phyloP scores from a whole-genome alignment of 2,329 filamentous ascomycete genomes.

The Hymenoscyphus repandus region DNA sequence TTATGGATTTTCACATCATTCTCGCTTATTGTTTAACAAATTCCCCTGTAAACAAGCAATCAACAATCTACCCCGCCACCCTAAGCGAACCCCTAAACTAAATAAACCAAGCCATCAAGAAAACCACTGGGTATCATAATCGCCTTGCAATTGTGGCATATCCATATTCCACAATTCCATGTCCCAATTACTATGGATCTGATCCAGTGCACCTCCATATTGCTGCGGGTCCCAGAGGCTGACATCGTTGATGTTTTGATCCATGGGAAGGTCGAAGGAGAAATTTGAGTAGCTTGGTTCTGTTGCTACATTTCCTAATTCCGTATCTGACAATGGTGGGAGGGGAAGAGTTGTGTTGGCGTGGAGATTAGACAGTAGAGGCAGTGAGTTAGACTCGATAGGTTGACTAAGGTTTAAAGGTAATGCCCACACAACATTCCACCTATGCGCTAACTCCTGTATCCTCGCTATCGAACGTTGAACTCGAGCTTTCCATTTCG shows the following conservation, averaged over 20 bases:
- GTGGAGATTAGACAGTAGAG: not conserved
- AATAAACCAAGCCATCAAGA: too few relatives aligned
- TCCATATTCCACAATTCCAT: not conserved
- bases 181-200: constrained; percentile 1
- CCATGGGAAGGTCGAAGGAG: not conserved
- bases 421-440: constrained; percentile 7
- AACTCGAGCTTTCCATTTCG: not conserved
- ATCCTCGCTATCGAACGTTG: not conserved
- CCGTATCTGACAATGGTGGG: too few relatives aligned
- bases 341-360: not conserved
- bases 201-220: constrained; percentile 1
- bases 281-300: not conserved
- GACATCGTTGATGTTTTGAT: not conserved
- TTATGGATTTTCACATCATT: too few relatives aligned
- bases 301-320: too few relatives aligned
- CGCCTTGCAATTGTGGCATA: not conserved
- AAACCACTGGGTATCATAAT: not conserved
- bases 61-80: too few relatives aligned
- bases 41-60: too few relatives aligned
- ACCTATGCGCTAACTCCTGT: constrained; percentile 4
- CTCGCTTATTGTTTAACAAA: too few relatives aligned
- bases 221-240: not conserved
- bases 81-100: not conserved
- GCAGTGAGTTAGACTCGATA: not conserved
- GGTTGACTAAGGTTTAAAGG: constrained; percentile 6